Evolutionary conservation across 805 yeast genomes (phyloP).

Genomic region (Wickerhamiella bombiphila): DNA sequence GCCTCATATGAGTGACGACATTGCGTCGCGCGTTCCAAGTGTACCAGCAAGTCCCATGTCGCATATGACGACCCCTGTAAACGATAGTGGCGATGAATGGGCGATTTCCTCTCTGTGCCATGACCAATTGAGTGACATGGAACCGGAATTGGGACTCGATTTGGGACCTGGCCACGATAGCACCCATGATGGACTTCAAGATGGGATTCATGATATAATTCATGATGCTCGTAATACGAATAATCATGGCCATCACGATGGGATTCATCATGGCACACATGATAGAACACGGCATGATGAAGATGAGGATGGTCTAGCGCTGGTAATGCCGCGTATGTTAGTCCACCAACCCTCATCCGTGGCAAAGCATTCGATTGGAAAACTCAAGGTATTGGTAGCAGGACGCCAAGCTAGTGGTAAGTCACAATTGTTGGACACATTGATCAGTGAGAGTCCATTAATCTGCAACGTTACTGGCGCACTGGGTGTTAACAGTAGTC

Average conservation of each 20-base stretch:
- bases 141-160: slow-evolving; percentile 1
- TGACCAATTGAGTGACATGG: slow-evolving; percentile 1
- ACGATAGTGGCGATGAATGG: slow-evolving; percentile 10
- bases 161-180: not conserved
- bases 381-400: slow-evolving; percentile 8
- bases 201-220: too few species aligned
- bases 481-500: not conserved
- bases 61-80: not conserved
- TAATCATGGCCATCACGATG: not conserved
- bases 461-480: not conserved
- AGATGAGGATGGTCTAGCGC: slow-evolving; percentile 4
- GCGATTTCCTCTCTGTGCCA: slow-evolving; percentile 10
- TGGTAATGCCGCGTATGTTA: slow-evolving; percentile 11
- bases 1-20: not conserved
- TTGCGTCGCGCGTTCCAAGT: not conserved
- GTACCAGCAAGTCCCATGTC: not conserved
- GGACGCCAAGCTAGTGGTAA: slow-evolving; percentile 7
- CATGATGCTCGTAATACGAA: too few species aligned
- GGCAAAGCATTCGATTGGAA: slow-evolving; percentile 3
- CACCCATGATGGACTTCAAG: not conserved
- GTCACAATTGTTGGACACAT: slow-evolving; percentile 6
- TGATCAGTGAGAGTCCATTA: slow-evolving; percentile 1
- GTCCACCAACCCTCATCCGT: not conserved
- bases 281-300: not conserved
- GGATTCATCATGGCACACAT: too few species aligned